phyloP scores from a whole-genome alignment of 192 early-diverging fungal species.

The Gigaspora rosea region DNA sequence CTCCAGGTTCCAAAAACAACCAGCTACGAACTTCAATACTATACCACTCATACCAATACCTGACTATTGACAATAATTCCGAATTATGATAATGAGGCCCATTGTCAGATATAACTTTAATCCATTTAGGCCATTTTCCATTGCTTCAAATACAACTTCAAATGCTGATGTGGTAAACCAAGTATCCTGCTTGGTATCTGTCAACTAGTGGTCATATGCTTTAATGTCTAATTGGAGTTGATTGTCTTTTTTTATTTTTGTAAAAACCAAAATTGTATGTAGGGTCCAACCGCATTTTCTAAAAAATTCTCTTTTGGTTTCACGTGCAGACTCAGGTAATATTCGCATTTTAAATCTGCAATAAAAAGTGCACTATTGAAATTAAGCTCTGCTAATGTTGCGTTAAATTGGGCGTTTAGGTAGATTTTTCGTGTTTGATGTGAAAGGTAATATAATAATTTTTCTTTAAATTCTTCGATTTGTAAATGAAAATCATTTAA shows the following conservation, averaged over 20 bases:
- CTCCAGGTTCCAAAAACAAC: constrained; percentile 6
- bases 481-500: background rate
- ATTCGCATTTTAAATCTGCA: constrained; percentile 12
- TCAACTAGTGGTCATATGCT: background rate
- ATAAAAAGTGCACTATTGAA: background rate
- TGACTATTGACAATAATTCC: constrained; percentile 1
- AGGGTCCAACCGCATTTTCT: background rate
- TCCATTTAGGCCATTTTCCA: background rate
- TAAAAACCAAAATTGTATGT: background rate
- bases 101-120: background rate
- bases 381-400: background rate
- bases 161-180: background rate
- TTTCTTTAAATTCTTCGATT: background rate
- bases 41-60: constrained; percentile 7
- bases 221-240: background rate
- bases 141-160: constrained; percentile 5
- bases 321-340: background rate
- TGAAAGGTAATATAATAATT: constrained; percentile 1
- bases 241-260: background rate
- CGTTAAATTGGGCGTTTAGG: background rate
- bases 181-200: background rate
- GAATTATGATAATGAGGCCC: background rate
- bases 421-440: background rate
- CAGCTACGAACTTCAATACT: background rate
- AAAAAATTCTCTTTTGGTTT: background rate